A percentile compares a stretch with the other conserved stretches of the same genome.
These are phyloP conservation scores for Thelonectria rubi DNA, from an alignment of 2,329 filamentous ascomycete species.

Conservation along the genomic window DNA sequence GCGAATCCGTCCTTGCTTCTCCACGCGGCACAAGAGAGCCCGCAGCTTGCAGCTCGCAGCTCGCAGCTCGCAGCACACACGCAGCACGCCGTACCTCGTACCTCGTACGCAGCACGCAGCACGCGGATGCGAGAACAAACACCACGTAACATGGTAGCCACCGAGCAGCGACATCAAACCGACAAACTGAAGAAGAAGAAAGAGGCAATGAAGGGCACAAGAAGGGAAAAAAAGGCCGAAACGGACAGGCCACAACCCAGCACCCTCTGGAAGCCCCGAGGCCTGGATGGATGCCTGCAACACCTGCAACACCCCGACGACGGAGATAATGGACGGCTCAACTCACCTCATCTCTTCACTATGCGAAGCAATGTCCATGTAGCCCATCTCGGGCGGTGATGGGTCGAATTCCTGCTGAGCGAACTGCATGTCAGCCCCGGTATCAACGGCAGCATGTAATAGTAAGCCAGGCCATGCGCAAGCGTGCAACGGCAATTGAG, in stretches of 20 bases:
- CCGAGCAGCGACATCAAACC: neutral
- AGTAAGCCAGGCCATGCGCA: constrained; percentile 6
- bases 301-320: neutral
- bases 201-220: neutral
- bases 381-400: constrained; percentile 63
- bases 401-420: constrained; percentile 63
- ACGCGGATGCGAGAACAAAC: constrained; percentile 20
- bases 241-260: neutral
- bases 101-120: constrained; percentile 2
- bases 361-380: constrained; percentile 60
- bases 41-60: constrained; percentile 10
- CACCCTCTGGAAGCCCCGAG: constrained; percentile 12
- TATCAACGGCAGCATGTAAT: constrained; percentile 10
- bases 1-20: constrained; percentile 4
- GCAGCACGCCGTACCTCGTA: neutral
- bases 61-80: constrained; percentile 1
- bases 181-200: neutral
- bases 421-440: constrained; percentile 35
- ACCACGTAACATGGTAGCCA: constrained; percentile 1
- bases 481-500: constrained; percentile 15
- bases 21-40: constrained; percentile 9
- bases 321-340: constrained; percentile 29
- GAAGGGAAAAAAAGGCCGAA: neutral
- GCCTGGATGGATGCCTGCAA: too few species aligned
- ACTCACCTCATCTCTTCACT: constrained; percentile 65